phyloP scores from a whole-genome alignment of 2,329 filamentous ascomycete genomes.

The Arthrobotrys sphaeroides region DNA sequence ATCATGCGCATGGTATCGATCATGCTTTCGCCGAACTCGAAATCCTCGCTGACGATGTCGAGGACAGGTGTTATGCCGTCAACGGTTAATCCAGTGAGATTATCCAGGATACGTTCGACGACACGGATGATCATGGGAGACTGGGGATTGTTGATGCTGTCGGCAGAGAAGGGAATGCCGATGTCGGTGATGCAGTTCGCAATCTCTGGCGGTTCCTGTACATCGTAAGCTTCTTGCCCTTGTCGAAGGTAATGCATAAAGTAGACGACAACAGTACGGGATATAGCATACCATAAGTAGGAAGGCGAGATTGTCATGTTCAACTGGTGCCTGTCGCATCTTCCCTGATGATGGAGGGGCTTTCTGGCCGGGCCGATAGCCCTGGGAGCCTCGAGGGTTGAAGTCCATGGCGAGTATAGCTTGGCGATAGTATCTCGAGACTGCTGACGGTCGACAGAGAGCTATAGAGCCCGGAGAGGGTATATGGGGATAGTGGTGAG shows the following conservation, averaged over 20 bases:
- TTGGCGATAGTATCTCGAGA: not conserved
- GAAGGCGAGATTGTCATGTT: constrained; percentile 41
- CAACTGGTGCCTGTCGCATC: constrained; percentile 26
- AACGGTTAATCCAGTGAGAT: constrained; percentile 91
- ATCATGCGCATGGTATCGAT: constrained; percentile 91
- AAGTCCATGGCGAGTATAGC: constrained; percentile 33
- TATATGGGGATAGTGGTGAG: not conserved
- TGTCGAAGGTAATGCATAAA: not conserved
- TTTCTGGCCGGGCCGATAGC: constrained; percentile 44
- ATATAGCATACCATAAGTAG: constrained; percentile 33
- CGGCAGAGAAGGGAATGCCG: constrained; percentile 84
- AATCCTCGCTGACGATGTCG: constrained; percentile 84
- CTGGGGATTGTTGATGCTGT: constrained; percentile 92
- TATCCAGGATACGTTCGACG: constrained; percentile 95
- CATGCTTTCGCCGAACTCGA: constrained; percentile 86
- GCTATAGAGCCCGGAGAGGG: not conserved
- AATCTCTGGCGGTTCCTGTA: constrained; percentile 73
- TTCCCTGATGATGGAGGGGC: constrained; percentile 49
- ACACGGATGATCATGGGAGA: constrained; percentile 95
- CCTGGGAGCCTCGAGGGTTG: constrained; percentile 46
- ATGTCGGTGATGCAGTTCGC: constrained; percentile 97
- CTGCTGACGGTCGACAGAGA: not conserved
- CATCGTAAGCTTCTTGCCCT: constrained; percentile 58
- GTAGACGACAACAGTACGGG: too few relatives aligned
- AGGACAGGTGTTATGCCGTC: constrained; percentile 95